phyloP scores from a whole-genome alignment of 345 rosid genomes.

The Pistacia atlantica region DNA sequence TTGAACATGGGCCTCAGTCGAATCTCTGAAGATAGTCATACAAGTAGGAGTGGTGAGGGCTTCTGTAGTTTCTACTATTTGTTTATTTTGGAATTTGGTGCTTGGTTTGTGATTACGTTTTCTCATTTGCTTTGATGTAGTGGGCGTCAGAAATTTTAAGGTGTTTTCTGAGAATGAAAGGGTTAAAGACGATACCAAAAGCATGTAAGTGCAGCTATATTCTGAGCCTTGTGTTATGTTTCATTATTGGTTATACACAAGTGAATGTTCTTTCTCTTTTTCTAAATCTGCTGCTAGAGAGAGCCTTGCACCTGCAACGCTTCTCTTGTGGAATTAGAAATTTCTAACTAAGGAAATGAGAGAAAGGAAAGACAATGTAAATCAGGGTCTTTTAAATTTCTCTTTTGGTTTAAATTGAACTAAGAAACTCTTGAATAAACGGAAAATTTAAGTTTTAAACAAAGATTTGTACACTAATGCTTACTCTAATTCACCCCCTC shows the following conservation, averaged over 20 bases:
- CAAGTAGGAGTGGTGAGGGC: conserved; percentile 17
- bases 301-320: not conserved
- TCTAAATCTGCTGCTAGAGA: not conserved
- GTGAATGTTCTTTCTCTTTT: not conserved
- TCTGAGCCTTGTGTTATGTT: not conserved
- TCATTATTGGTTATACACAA: not conserved
- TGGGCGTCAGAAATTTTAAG: conserved; percentile 38
- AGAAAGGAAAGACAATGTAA: no score
- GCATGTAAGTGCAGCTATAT: conserved; percentile 41
- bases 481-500: no score
- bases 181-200: conserved; percentile 34
- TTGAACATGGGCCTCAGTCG: not conserved
- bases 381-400: no score
- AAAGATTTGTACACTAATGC: no score
- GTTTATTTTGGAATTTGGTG: not conserved
- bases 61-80: not conserved
- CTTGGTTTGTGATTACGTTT: not conserved
- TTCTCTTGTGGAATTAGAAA: no score
- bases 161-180: conserved; percentile 46
- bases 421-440: no score
- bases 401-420: no score
- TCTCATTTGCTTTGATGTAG: conserved; percentile 30
- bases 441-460: no score
- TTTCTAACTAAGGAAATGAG: no score
- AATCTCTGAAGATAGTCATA: conserved; percentile 19